A percentile compares a stretch with the other conserved stretches of the same genome.
Conservation (phyloP, 2,329 filamentous ascomycete species). For the Sporothrix variecibatus region DNA sequence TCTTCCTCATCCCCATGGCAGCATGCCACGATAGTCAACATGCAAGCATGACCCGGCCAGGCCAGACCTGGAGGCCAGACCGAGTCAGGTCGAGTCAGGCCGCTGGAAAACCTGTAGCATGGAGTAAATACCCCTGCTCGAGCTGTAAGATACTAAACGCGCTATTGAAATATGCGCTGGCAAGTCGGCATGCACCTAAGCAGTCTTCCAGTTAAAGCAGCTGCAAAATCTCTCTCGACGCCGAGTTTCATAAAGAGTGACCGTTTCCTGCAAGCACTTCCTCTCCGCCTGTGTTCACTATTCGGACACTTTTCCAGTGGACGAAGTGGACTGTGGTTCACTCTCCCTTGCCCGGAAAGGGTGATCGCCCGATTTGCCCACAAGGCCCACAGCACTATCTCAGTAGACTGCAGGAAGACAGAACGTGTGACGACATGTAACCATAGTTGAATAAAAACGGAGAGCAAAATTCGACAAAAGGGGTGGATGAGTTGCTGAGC, state of each 20-base stretch:
- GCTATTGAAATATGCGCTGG: conserved; percentile 2
- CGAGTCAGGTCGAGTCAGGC: neutral
- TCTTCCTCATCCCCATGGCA: conserved; percentile 6
- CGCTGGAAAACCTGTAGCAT: neutral
- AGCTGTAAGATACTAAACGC: neutral
- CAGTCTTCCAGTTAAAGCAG: neutral
- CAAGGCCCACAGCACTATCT: conserved; percentile 1
- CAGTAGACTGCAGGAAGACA: neutral
- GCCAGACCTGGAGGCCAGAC: neutral
- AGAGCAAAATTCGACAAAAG: neutral
- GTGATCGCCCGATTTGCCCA: neutral
- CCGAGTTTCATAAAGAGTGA: too few relatives aligned
- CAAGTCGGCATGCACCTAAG: neutral
- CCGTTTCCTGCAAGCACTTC: neutral
- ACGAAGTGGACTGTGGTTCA: neutral
- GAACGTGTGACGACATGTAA: conserved; percentile 3
- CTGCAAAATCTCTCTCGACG: neutral
- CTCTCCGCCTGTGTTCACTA: neutral
- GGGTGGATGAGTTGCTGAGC: neutral
- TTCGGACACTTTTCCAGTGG: neutral
- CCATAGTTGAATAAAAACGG: neutral
- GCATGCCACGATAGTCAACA: conserved; percentile 13
- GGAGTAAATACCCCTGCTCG: neutral
- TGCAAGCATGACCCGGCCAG: neutral
- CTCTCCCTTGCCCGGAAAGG: conserved; percentile 5